A percentile compares a stretch with the other conserved stretches of the same genome.
phyloP scores from a whole-genome alignment of 2,329 filamentous ascomycete species.

The Aspergillus thermomutatus region DNA sequence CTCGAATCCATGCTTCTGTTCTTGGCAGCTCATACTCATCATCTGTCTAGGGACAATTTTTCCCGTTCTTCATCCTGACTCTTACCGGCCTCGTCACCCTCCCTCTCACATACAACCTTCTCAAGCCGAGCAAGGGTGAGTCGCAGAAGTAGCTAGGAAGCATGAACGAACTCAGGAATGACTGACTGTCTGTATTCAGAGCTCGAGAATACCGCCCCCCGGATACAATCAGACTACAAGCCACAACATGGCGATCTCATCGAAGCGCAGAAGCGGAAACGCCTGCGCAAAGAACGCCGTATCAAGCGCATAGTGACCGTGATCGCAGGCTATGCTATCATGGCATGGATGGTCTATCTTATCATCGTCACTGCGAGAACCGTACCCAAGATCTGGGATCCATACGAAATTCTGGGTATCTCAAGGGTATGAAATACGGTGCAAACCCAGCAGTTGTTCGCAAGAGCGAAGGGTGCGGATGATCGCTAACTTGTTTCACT shows the following conservation, averaged over 20 bases:
- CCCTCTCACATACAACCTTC: conserved; percentile 82
- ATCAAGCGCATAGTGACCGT: conserved; percentile 79
- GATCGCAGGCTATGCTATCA: conserved; percentile 73
- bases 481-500: conserved; percentile 1
- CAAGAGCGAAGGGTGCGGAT: not conserved
- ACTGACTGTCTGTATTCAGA: conserved; percentile 40
- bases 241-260: conserved; percentile 82
- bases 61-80: conserved; percentile 97
- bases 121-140: conserved; percentile 70
- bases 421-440: conserved; percentile 59
- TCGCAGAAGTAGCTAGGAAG: conserved; percentile 17
- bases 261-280: conserved; percentile 74
- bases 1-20: not conserved
- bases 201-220: conserved; percentile 74
- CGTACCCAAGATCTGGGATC: conserved; percentile 83
- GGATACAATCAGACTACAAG: conserved; percentile 77
- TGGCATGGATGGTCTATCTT: conserved; percentile 88
- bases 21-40: conserved; percentile 3
- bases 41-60: conserved; percentile 76
- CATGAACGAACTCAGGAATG: not conserved
- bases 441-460: not conserved
- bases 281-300: conserved; percentile 85
- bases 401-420: conserved; percentile 89
- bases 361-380: conserved; percentile 74
- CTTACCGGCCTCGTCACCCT: conserved; percentile 82